These are phyloP conservation scores for Pythium coloratum DNA, from an alignment of 352 stramenopile genomes.

Conservation along the genomic window DNA sequence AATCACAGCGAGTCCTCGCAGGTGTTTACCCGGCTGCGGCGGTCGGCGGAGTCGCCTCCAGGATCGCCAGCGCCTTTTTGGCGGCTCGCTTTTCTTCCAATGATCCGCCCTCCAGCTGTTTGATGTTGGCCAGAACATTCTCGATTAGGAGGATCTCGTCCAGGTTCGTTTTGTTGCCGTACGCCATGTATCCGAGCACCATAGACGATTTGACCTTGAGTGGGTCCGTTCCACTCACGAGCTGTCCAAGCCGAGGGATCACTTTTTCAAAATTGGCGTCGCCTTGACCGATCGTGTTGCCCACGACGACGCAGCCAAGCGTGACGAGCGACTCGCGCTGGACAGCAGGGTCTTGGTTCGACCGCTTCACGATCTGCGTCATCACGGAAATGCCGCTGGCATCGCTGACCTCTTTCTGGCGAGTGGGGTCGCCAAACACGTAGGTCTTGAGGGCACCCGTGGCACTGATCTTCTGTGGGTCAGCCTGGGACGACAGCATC, in stretches of 20 bases:
- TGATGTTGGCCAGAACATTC: too few species aligned
- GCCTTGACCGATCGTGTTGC: slow-evolving; percentile 8
- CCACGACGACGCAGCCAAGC: slow-evolving; percentile 4
- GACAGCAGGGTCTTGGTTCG: background rate
- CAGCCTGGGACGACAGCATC: slow-evolving; percentile 3
- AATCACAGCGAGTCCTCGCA: too few species aligned
- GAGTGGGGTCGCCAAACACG: slow-evolving; percentile 8
- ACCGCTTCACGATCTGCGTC: background rate
- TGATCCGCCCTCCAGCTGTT: too few species aligned
- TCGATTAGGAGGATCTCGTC: too few species aligned
- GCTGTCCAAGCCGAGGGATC: background rate
- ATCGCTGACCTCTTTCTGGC: slow-evolving; percentile 5
- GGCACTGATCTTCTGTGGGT: slow-evolving; percentile 6
- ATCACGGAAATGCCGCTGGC: slow-evolving; percentile 12
- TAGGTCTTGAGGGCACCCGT: slow-evolving; percentile 9
- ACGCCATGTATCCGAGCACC: slow-evolving; percentile 10
- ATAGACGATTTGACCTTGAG: slow-evolving; percentile 11
- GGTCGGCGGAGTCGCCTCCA: too few species aligned
- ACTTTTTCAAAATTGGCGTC: slow-evolving; percentile 7
- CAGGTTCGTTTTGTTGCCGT: too few species aligned
- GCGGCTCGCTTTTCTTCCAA: too few species aligned
- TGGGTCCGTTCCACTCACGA: background rate
- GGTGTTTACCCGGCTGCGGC: too few species aligned
- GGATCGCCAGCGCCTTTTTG: too few species aligned
- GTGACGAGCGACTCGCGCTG: slow-evolving; percentile 1